These are phyloP conservation scores for Pterula multifida DNA, from an alignment of 1,284 basidiomycete species.

Conservation along the genomic window DNA sequence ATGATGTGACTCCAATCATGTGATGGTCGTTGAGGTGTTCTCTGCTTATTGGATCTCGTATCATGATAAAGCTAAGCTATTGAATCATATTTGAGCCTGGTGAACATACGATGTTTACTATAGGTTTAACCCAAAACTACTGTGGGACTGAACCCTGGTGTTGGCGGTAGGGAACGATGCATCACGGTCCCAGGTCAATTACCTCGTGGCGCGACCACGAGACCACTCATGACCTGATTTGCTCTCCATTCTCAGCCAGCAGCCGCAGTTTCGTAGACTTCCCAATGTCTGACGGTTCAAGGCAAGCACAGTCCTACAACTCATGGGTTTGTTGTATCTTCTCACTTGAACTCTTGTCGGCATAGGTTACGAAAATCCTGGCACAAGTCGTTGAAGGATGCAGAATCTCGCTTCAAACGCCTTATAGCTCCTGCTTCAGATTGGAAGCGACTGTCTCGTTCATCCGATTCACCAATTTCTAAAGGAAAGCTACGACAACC, in stretches of 20 bases:
- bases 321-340: slow-evolving; percentile 5
- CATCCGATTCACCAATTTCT: slow-evolving; percentile 30
- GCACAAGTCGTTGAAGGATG: slow-evolving; percentile 56
- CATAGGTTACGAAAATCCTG: slow-evolving; percentile 62
- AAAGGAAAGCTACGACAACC: slow-evolving; percentile 54
- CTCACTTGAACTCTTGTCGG: slow-evolving; percentile 5
- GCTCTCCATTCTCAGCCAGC: not conserved
- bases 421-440: slow-evolving; percentile 55
- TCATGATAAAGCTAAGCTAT: too few species aligned
- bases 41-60: too few species aligned
- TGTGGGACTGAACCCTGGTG: too few species aligned
- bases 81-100: too few species aligned
- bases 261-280: not conserved
- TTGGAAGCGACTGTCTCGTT: slow-evolving; percentile 57
- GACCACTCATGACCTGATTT: not conserved
- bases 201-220: not conserved
- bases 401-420: slow-evolving; percentile 59
- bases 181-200: too few species aligned
- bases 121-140: too few species aligned
- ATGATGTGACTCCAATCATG: too few species aligned
- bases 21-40: too few species aligned
- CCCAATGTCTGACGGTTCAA: slow-evolving; percentile 26
- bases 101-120: too few species aligned
- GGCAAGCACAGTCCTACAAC: slow-evolving; percentile 19
- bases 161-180: too few species aligned